Conservation (phyloP, 2,329 filamentous ascomycete species). For the Apiospora malaysiana region DNA sequence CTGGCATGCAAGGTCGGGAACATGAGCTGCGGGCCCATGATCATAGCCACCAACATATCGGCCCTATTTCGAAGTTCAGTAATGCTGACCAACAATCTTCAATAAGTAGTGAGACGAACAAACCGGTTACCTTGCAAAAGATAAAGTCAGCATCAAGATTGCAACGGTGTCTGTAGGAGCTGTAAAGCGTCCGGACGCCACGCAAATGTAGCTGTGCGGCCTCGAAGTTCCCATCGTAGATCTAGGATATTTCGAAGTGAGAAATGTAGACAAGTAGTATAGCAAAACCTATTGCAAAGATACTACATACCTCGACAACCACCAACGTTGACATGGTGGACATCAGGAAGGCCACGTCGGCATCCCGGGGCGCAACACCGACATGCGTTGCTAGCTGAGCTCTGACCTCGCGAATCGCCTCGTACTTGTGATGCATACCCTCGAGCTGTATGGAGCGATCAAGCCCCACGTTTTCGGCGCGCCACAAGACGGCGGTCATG, state of each 20-base stretch:
- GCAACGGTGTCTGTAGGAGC: background rate
- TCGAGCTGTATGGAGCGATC: slow-evolving; percentile 23
- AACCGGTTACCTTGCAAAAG: slow-evolving; percentile 5
- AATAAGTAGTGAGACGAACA: background rate
- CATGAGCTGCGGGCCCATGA: background rate
- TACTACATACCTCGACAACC: slow-evolving; percentile 22
- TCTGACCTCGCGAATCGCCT: slow-evolving; percentile 24
- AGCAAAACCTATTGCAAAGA: too few relatives aligned
- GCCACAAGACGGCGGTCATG: slow-evolving; percentile 24
- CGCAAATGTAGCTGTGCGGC: slow-evolving; percentile 13
- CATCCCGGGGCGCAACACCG: background rate
- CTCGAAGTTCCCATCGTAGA: slow-evolving; percentile 23
- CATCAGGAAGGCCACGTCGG: slow-evolving; percentile 19
- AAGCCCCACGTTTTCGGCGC: slow-evolving; percentile 22
- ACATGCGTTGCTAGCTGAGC: background rate
- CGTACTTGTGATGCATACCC: slow-evolving; percentile 25
- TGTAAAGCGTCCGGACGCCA: slow-evolving; percentile 10
- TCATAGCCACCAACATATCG: slow-evolving; percentile 14
- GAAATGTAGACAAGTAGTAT: too few relatives aligned
- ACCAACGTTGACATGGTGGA: slow-evolving; percentile 26
- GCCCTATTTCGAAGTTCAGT: background rate
- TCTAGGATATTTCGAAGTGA: background rate
- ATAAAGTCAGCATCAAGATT: slow-evolving; percentile 19
- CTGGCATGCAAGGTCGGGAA: background rate
- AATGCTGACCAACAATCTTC: background rate